These are phyloP conservation scores for Moringa oleifera DNA, from an alignment of 345 rosid genomes.

Conservation along the genomic window DNA sequence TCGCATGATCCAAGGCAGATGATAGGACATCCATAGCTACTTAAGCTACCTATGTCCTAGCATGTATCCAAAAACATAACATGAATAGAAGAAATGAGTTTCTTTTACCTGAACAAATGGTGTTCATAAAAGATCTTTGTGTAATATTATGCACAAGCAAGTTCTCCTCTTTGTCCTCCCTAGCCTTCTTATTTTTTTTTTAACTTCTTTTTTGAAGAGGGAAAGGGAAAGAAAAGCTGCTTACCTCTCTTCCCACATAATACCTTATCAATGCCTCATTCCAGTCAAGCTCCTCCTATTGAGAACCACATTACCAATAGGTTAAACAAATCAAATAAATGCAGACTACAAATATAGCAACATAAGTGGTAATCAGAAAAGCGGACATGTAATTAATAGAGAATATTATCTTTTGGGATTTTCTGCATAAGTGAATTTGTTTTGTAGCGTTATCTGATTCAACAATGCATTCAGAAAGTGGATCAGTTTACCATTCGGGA, in stretches of 20 bases:
- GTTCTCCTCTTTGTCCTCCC: not conserved
- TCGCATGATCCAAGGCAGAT: not conserved
- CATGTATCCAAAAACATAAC: too few species aligned
- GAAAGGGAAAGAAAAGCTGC: not conserved
- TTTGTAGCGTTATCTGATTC: too few species aligned
- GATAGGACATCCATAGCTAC: not conserved
- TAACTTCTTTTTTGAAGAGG: not conserved
- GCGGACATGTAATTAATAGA: not conserved
- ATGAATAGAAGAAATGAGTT: not conserved
- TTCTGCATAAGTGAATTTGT: too few species aligned
- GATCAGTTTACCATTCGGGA: too few species aligned
- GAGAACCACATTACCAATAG: constrained; percentile 14
- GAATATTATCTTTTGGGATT: too few species aligned
- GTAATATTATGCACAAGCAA: not conserved
- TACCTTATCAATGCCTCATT: constrained; percentile 55
- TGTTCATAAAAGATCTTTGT: too few species aligned
- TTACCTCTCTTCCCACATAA: constrained; percentile 86
- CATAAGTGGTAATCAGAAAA: not conserved
- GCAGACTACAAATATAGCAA: not conserved
- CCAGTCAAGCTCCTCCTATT: constrained; percentile 89
- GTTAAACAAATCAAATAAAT: constrained; percentile 3
- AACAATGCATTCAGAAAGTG: too few species aligned
- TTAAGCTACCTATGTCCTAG: too few species aligned
- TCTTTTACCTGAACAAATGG: not conserved
- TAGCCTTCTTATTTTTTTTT: too few species aligned